Evolutionary conservation across 2,329 filamentous ascomycete species (phyloP).

Genomic region (Beauveria medogensis): DNA sequence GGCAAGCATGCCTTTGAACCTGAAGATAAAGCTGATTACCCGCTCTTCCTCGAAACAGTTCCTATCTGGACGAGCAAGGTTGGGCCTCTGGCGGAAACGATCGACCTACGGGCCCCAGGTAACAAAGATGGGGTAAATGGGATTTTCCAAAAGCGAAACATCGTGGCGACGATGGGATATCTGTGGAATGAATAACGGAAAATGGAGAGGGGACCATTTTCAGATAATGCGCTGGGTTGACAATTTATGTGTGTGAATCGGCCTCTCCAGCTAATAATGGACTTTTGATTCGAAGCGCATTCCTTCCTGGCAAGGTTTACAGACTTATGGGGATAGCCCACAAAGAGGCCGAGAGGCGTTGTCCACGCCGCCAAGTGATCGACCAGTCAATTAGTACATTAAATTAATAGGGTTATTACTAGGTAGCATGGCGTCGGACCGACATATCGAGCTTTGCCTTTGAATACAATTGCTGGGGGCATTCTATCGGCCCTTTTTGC

Average conservation of each 20-base stretch:
- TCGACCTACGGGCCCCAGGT: neutral
- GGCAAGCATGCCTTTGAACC: neutral
- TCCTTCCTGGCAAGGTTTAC: no score
- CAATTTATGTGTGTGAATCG: no score
- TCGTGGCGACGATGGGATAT: neutral
- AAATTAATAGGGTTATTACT: no score
- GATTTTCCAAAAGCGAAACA: neutral
- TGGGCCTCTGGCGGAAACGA: neutral
- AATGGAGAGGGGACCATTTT: neutral
- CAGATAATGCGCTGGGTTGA: no score
- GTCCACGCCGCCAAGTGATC: neutral
- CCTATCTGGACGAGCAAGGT: constrained; percentile 1
- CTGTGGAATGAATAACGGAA: neutral
- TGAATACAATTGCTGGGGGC: no score
- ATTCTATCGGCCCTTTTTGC: no score
- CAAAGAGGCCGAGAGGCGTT: constrained; percentile 1
- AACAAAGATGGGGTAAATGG: neutral
- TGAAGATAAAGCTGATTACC: neutral
- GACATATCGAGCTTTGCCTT: neutral
- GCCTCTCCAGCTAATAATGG: no score
- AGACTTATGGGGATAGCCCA: neutral
- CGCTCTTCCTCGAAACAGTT: neutral
- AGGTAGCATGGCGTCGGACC: neutral
- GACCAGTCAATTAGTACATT: no score
- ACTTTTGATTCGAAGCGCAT: no score